These are phyloP conservation scores for Cornus florida DNA, from an alignment of 148 eudicot genomes.

Conservation along the genomic window DNA sequence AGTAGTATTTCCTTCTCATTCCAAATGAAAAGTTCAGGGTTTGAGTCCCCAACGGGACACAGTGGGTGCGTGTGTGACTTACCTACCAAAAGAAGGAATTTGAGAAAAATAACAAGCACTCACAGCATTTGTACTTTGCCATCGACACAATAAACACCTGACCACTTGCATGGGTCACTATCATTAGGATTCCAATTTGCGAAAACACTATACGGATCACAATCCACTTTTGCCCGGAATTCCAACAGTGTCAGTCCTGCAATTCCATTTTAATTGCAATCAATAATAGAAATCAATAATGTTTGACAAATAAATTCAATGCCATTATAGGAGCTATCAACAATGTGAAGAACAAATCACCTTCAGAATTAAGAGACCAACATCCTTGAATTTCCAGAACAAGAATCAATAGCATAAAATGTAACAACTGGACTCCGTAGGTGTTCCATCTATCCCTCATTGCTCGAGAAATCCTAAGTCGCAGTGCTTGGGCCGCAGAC, in stretches of 20 bases:
- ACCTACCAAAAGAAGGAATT: no score
- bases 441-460: conserved; percentile 81
- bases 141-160: conserved; percentile 62
- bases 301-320: not conserved
- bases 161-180: conserved; percentile 73
- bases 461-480: conserved; percentile 40
- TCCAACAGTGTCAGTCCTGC: conserved; percentile 72
- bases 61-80: no score
- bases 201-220: conserved; percentile 69
- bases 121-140: conserved; percentile 82
- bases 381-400: conserved; percentile 49
- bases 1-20: no score
- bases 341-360: conserved; percentile 30
- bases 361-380: conserved; percentile 72
- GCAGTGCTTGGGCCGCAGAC: conserved; percentile 45
- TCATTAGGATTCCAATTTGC: conserved; percentile 70
- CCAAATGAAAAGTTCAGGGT: not conserved
- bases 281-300: not conserved
- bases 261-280: conserved; percentile 18
- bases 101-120: conserved; percentile 39
- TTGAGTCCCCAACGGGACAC: not conserved
- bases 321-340: not conserved
- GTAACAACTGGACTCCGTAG: conserved; percentile 40
- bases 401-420: conserved; percentile 51
- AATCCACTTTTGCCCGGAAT: conserved; percentile 48